Conservation (phyloP, 352 stramenopile species). For the Pilasporangium apinafurcum region DNA sequence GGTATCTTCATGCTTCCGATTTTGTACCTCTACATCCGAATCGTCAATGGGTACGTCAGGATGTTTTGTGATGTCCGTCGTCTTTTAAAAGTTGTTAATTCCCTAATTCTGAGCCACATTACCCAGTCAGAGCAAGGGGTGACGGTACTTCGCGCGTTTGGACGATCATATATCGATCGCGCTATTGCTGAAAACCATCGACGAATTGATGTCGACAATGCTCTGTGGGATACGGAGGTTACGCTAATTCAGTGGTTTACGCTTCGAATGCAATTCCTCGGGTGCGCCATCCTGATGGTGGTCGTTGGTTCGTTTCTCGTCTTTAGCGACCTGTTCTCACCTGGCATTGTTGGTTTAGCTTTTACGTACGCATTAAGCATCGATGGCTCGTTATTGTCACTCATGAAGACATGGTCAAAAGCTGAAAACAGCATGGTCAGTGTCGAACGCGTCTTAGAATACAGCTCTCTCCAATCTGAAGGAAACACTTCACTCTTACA, state of each 20-base stretch:
- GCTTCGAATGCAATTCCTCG: conserved; percentile 37
- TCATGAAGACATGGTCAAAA: conserved; percentile 12
- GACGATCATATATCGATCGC: conserved; percentile 7
- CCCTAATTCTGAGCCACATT: conserved; percentile 24
- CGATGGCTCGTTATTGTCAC: conserved; percentile 65
- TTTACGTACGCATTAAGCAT: conserved; percentile 87
- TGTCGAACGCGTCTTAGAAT: conserved; percentile 37
- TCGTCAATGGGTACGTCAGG: conserved; percentile 11
- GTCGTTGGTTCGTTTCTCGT: conserved; percentile 27
- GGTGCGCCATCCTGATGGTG: conserved; percentile 21
- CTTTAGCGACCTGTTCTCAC: conserved; percentile 20
- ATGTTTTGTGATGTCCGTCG: conserved; percentile 15
- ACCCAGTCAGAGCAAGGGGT: conserved; percentile 11
- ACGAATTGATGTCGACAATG: conserved; percentile 19
- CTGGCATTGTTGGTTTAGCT: conserved; percentile 73
- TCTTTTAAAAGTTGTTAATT: conserved; percentile 16
- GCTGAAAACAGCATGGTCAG: conserved; percentile 41
- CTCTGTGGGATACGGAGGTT: conserved; percentile 18
- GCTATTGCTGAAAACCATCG: conserved; percentile 12
- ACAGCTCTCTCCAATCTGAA: conserved; percentile 23
- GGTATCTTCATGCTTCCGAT: conserved; percentile 61
- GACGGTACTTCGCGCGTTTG: conserved; percentile 6
- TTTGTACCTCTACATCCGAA: conserved; percentile 53
- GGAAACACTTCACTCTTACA: conserved; percentile 3
- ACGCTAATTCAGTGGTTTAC: conserved; percentile 29